Conservation (phyloP, 2,329 filamentous ascomycete genomes). For the Epichloe coenophiala region DNA sequence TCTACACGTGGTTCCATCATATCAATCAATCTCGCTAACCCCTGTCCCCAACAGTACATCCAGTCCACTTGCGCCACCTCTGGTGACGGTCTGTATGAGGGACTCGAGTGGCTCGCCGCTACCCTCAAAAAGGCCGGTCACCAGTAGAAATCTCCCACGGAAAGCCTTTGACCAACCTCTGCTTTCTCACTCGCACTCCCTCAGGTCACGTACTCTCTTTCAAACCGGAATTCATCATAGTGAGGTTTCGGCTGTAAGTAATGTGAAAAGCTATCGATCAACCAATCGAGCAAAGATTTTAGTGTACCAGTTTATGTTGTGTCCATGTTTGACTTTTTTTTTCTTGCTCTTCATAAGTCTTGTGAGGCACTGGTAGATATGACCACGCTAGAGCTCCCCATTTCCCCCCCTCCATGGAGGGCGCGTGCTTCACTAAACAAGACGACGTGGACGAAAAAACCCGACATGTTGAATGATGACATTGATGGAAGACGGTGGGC, state of each 20-base stretch:
- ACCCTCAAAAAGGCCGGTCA: slow-evolving; percentile 65
- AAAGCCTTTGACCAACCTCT: slow-evolving; percentile 20
- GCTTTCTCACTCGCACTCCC: slow-evolving; percentile 22
- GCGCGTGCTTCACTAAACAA: background rate
- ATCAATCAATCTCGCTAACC: slow-evolving; percentile 3
- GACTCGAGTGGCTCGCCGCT: slow-evolving; percentile 85
- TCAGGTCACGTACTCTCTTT: slow-evolving; percentile 25
- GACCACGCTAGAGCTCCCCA: background rate
- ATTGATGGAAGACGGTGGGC: background rate
- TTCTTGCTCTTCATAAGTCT: slow-evolving; percentile 8
- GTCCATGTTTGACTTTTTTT: slow-evolving; percentile 15
- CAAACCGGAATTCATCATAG: slow-evolving; percentile 26
- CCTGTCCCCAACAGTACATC: slow-evolving; percentile 58
- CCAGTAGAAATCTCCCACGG: slow-evolving; percentile 38
- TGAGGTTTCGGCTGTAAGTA: slow-evolving; percentile 46
- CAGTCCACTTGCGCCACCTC: slow-evolving; percentile 99
- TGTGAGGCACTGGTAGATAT: slow-evolving; percentile 13
- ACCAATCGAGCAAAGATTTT: slow-evolving; percentile 35
- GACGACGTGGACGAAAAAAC: background rate
- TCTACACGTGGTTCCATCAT: slow-evolving; percentile 10
- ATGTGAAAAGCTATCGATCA: slow-evolving; percentile 40
- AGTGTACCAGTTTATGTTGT: slow-evolving; percentile 29
- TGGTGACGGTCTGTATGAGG: slow-evolving; percentile 98
- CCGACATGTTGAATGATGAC: background rate
- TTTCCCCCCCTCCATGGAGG: background rate